phyloP scores from a whole-genome alignment of 2,329 filamentous ascomycete genomes.

The Ceratocystis papillata region DNA sequence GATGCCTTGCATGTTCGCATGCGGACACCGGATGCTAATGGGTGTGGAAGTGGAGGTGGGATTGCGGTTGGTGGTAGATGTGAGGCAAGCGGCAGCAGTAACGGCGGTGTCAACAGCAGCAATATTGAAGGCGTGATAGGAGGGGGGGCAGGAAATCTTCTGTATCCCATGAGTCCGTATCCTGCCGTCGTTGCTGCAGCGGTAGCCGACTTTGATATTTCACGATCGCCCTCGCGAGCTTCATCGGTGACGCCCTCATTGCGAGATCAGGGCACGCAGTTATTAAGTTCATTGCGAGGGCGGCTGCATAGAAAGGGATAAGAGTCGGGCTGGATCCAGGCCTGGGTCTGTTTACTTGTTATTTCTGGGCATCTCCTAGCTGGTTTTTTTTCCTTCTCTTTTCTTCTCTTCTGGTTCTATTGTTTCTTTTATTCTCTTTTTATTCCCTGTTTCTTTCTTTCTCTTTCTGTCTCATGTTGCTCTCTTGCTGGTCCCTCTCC shows the following conservation, averaged over 20 bases:
- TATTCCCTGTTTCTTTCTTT: neutral
- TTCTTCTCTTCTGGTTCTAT: neutral
- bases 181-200: neutral
- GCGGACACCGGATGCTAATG: neutral
- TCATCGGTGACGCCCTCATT: slow-evolving; percentile 16
- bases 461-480: slow-evolving; percentile 24
- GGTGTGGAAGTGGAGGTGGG: no score
- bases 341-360: neutral
- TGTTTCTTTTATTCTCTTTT: neutral
- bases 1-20: neutral
- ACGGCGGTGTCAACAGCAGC: neutral
- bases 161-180: neutral
- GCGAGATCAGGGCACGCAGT: slow-evolving; percentile 15
- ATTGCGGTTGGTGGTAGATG: no score
- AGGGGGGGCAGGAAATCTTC: neutral
- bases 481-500: slow-evolving; percentile 27
- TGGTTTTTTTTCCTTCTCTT: neutral
- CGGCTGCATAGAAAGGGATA: slow-evolving; percentile 16
- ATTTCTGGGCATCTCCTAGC: neutral
- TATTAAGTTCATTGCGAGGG: slow-evolving; percentile 19
- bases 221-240: neutral
- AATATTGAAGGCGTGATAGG: neutral
- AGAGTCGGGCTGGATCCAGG: neutral
- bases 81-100: neutral
- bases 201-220: slow-evolving; percentile 7